A percentile compares a stretch with the other conserved stretches of the same genome.
phyloP scores from a whole-genome alignment of 495 filamentous ascomycete species.

The Penicillium alfredii region DNA sequence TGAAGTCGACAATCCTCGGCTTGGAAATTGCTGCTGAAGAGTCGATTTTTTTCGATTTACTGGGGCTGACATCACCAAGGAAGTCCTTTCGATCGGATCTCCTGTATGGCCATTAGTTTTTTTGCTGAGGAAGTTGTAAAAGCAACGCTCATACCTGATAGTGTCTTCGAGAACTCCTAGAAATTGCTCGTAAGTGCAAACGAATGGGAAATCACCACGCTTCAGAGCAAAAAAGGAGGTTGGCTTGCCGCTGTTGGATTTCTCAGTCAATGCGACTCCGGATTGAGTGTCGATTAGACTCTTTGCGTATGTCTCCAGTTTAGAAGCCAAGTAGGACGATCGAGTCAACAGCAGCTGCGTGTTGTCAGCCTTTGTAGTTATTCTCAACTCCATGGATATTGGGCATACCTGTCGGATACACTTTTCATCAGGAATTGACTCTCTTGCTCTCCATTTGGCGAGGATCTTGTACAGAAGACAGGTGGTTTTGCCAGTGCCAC shows the following conservation, averaged over 20 bases:
- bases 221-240: conserved; percentile 19
- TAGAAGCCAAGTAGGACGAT: conserved; percentile 29
- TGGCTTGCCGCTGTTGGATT: neutral
- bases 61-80: neutral
- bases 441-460: conserved; percentile 18
- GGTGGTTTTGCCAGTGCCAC: conserved; percentile 43
- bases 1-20: conserved; percentile 26
- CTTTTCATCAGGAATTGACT: conserved; percentile 1
- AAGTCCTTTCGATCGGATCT: conserved; percentile 13
- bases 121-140: neutral
- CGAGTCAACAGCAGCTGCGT: conserved; percentile 36
- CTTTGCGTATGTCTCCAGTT: conserved; percentile 25
- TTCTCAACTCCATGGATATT: neutral
- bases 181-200: conserved; percentile 38
- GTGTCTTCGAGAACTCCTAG: conserved; percentile 31
- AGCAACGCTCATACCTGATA: neutral
- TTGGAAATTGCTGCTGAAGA: too few species aligned
- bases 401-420: conserved; percentile 26
- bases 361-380: neutral
- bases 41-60: neutral
- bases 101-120: conserved; percentile 1
- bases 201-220: conserved; percentile 31
- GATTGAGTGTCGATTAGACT: conserved; percentile 23
- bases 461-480: conserved; percentile 39
- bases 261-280: neutral